Percentiles rank a stretch among this genome's conserved stretches.
Evolutionary conservation across 441 rosid genomes (phyloP).

Genomic region (Populus trichocarpa): DNA sequence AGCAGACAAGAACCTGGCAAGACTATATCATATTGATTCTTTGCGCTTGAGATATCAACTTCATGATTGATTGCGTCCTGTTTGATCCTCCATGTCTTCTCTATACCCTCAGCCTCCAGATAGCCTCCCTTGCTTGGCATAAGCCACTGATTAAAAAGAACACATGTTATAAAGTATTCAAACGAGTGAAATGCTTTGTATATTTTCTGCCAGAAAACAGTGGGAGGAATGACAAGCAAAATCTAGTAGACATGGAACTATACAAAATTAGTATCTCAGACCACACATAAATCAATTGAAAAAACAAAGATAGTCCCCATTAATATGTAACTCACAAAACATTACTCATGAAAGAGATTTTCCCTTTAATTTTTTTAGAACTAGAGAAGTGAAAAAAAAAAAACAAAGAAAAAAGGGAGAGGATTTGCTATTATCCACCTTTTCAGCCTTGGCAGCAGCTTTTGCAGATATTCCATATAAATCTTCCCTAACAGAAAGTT

Average conservation of each 20-base stretch:
- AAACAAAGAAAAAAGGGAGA: neutral
- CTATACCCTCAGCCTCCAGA: slow-evolving; percentile 84
- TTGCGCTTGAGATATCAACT: slow-evolving; percentile 58
- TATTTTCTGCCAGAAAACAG: neutral
- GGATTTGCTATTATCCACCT: slow-evolving; percentile 35
- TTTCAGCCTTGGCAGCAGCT: slow-evolving; percentile 84
- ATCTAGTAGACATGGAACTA: neutral
- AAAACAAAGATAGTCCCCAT: neutral
- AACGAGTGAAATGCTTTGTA: neutral
- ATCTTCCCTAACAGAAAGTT: slow-evolving; percentile 51
- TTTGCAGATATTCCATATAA: slow-evolving; percentile 61
- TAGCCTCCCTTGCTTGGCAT: slow-evolving; percentile 70
- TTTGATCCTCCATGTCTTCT: slow-evolving; percentile 74
- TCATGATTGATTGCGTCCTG: slow-evolving; percentile 63
- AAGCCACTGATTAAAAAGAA: slow-evolving; percentile 65
- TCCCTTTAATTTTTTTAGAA: neutral
- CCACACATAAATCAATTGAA: neutral
- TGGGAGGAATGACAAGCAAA: neutral
- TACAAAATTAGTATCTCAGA: slow-evolving; percentile 1
- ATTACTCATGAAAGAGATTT: neutral
- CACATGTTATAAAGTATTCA: slow-evolving; percentile 12
- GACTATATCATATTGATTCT: slow-evolving; percentile 73
- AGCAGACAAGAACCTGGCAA: slow-evolving; percentile 57
- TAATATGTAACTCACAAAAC: too few species aligned
- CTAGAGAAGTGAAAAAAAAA: neutral